Conservation (phyloP, 2,329 filamentous ascomycete species). For the Hypoxylon sp. region DNA sequence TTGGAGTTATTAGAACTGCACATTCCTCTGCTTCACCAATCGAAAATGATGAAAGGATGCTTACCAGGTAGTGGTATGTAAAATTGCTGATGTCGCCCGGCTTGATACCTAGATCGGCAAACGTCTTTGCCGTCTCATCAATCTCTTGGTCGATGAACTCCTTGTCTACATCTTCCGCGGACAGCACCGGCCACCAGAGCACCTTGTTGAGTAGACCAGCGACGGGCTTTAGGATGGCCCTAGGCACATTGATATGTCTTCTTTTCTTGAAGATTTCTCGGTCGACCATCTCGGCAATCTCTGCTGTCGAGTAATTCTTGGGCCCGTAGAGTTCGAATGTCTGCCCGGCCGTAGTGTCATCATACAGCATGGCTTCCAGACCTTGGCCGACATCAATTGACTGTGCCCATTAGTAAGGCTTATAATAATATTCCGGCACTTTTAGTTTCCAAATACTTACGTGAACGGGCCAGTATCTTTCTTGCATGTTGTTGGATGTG, state of each 20-base stretch:
- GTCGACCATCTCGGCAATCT: constrained; percentile 90
- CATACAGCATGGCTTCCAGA: constrained; percentile 89
- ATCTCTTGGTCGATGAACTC: constrained; percentile 95
- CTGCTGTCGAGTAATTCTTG: constrained; percentile 88
- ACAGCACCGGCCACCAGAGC: constrained; percentile 90
- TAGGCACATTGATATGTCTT: constrained; percentile 92
- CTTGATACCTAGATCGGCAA: constrained; percentile 92
- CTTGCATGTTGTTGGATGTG: constrained; percentile 92
- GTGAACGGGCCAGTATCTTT: constrained; percentile 92
- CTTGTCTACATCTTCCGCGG: constrained; percentile 87
- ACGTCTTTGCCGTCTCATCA: constrained; percentile 92
- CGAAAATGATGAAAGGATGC: constrained; percentile 52
- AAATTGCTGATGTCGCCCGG: constrained; percentile 87
- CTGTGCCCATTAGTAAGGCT: constrained; percentile 57
- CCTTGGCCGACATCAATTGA: constrained; percentile 91
- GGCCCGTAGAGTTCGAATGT: constrained; percentile 96
- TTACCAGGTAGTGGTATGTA: constrained; percentile 94
- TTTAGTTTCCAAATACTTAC: constrained; percentile 61
- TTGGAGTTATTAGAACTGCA: constrained; percentile 54
- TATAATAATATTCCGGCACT: too few species aligned
- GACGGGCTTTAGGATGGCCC: constrained; percentile 79
- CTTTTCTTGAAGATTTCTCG: constrained; percentile 91
- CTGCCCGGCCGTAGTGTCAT: constrained; percentile 89
- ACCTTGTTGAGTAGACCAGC: constrained; percentile 81
- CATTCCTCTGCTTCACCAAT: constrained; percentile 5